Evolutionary conservation across 2,329 filamentous ascomycete species (phyloP).

Genomic region (Penicillium sp.): DNA sequence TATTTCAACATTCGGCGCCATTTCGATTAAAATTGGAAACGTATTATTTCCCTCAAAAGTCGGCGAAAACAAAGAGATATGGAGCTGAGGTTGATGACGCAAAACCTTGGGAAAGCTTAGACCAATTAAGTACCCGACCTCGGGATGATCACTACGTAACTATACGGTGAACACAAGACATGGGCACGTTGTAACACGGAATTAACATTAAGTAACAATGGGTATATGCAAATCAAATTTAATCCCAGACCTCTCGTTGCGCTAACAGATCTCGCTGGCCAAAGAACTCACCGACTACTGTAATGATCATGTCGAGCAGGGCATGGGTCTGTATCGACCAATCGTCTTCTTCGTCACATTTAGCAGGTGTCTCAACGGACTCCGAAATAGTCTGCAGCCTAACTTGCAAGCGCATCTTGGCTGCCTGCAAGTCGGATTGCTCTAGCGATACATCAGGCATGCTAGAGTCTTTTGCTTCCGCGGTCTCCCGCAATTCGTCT

Average conservation of each 20-base stretch:
- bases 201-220: conserved; percentile 3
- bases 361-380: neutral
- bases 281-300: conserved; percentile 81
- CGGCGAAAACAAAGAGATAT: conserved; percentile 5
- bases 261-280: conserved; percentile 83
- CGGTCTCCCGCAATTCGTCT: neutral
- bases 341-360: conserved; percentile 26
- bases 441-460: conserved; percentile 18
- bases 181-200: neutral
- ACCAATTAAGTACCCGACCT: conserved; percentile 1
- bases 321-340: conserved; percentile 47
- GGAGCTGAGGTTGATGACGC: conserved; percentile 4
- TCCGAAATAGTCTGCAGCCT: conserved; percentile 27
- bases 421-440: conserved; percentile 46
- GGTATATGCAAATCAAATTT: conserved; percentile 5
- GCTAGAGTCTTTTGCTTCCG: conserved; percentile 10
- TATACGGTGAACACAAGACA: neutral
- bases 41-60: neutral
- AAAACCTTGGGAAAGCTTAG: conserved; percentile 7
- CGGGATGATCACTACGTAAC: neutral
- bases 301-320: conserved; percentile 91
- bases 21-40: conserved; percentile 19
- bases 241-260: conserved; percentile 59
- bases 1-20: conserved; percentile 47
- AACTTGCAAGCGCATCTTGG: conserved; percentile 48